Percentiles rank a stretch among this genome's conserved stretches.
phyloP scores from a whole-genome alignment of 768 basidiomycete genomes.

The Amanita rimosa region DNA sequence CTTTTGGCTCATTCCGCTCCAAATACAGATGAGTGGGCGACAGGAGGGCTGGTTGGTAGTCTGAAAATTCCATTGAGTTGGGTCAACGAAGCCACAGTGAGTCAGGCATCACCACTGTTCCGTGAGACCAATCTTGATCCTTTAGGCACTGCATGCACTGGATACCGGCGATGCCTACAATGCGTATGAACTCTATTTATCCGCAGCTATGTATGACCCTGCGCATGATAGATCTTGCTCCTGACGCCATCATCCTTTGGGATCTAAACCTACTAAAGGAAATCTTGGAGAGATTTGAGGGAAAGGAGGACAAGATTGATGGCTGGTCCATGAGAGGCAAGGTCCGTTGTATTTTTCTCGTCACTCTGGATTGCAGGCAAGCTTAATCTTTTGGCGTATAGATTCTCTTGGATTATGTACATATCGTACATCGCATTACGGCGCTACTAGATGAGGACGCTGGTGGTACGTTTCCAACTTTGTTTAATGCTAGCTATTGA shows the following conservation, averaged over 20 bases:
- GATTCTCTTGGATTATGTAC: conserved; percentile 65
- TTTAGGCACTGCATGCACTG: conserved; percentile 56
- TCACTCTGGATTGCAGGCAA: conserved; percentile 3
- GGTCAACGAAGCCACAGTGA: conserved; percentile 86
- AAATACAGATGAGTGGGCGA: conserved; percentile 62
- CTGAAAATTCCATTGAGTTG: conserved; percentile 75
- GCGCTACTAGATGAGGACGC: conserved; percentile 37
- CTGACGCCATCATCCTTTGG: conserved; percentile 70
- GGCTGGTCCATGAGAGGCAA: conserved; percentile 83
- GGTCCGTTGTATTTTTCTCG: conserved; percentile 31
- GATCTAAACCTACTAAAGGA: conserved; percentile 52
- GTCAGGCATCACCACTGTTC: background rate
- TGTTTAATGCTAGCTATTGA: background rate
- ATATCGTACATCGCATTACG: conserved; percentile 50
- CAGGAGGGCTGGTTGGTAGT: conserved; percentile 59
- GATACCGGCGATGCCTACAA: conserved; percentile 50
- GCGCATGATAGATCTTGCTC: conserved; percentile 83
- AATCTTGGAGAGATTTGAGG: conserved; percentile 60
- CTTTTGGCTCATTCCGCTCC: conserved; percentile 61
- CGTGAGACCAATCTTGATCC: conserved; percentile 1
- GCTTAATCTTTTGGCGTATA: conserved; percentile 17
- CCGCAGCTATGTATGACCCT: conserved; percentile 55
- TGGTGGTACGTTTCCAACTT: conserved; percentile 31
- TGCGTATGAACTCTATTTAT: conserved; percentile 69
- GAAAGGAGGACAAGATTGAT: conserved; percentile 35